Evolutionary conservation across 2,329 filamentous ascomycete genomes (phyloP).

Genomic region (Cladophialophora carrionii): DNA sequence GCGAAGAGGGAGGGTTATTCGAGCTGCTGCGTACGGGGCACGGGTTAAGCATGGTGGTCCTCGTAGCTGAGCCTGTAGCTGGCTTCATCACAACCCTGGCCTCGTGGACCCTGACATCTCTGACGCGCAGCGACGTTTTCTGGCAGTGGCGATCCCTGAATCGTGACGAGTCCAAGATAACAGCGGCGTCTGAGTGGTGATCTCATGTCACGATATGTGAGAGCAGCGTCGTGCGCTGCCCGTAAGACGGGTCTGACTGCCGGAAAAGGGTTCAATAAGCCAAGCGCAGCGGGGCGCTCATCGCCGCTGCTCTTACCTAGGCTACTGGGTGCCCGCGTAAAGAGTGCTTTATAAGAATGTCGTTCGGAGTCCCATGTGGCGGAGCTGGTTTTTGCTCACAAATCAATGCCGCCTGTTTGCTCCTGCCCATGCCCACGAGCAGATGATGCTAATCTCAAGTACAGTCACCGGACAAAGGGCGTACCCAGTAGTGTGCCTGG

Average conservation of each 20-base stretch:
- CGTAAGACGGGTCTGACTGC: conserved; percentile 13
- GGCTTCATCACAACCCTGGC: not conserved
- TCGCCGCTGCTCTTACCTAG: not conserved
- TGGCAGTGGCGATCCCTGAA: not conserved
- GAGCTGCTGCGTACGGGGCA: not conserved
- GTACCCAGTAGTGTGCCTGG: conserved; percentile 1
- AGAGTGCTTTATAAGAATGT: not conserved
- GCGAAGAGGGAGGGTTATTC: not conserved
- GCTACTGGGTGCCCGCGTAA: not conserved
- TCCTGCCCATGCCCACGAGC: not conserved
- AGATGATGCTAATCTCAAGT: not conserved
- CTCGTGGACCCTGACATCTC: not conserved
- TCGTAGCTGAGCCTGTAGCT: not conserved
- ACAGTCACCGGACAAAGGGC: not conserved
- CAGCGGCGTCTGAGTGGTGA: too few relatives aligned
- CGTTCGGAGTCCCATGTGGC: not conserved
- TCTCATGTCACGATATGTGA: conserved; percentile 13
- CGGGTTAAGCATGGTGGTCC: too few relatives aligned
- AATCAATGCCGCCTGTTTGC: not conserved
- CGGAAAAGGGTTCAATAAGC: conserved; percentile 8
- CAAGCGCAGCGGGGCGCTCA: not conserved
- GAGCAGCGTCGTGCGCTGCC: not conserved
- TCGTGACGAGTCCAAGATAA: not conserved
- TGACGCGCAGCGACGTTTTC: not conserved
- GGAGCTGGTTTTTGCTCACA: conserved; percentile 1